Base-by-base conservation (phyloP, 2,329 filamentous ascomycete species). In the Coniochaeta sp. region DNA sequence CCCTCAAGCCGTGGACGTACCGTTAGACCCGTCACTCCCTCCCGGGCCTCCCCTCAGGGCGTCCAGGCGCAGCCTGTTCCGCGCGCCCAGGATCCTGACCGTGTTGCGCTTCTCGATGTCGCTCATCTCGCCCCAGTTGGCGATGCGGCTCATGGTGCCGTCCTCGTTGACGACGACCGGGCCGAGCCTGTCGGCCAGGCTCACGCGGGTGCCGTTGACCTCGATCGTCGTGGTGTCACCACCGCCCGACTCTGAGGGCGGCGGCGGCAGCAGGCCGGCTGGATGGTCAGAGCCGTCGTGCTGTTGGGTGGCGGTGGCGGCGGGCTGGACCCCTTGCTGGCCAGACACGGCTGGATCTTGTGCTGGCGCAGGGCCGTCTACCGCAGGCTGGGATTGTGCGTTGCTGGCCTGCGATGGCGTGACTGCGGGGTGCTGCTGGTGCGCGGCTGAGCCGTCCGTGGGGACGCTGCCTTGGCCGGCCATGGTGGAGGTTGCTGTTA, bases 81-180 rank as follows among this genome's bases (percentile, higher is more conserved):
- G 77, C 78, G 84, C 88, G 10, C 84, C 83, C 65, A 93, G 69
- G 55, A 91, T 74, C 54, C 85, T 78, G 69, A 91, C 64, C 40
- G 89, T 90, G 67, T 85, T 89, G 69, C 82, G 74, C 70, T 78
- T 80, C 77, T 92, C 89, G 7, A 85, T 79, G 28, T 85, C 83
- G 2, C 82, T 81, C 89, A 92, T 91, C 64, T 86, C 76, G 9
- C 75, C 78, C 89, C 89, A 93, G 71, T 93, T 92, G 38, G 80
- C 74, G 66, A 93, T 89, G 36, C 89, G 81, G 60, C 85, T 86
- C 65, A 91, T 72, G 9, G 86, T 86, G 22, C 89, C 89, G 71
- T 93, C 87, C 62, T 79, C 76, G 71, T 91, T 89, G 59, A 92
- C 85, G 1, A 93, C 88, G 66, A 92, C 78, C 1, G 89, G 89